Conservation (phyloP, 2,329 filamentous ascomycete genomes). For the Xylaria sp. region DNA sequence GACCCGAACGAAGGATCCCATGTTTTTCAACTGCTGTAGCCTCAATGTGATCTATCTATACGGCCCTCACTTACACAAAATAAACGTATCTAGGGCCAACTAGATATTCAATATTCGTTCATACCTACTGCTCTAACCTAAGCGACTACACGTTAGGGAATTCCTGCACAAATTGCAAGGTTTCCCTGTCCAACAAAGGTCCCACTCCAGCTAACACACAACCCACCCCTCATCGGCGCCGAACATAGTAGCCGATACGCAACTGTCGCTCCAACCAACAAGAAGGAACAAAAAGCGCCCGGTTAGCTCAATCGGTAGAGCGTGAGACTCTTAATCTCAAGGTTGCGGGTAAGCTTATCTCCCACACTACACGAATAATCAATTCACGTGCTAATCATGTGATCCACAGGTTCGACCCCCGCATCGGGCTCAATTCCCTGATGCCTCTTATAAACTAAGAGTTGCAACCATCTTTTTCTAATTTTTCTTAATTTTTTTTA, state of each 20-base stretch:
- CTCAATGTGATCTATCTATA: not conserved
- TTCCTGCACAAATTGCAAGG: not conserved
- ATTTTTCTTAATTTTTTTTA: not conserved
- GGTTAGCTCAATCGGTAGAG: conserved; percentile 79
- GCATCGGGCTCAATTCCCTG: conserved; percentile 40
- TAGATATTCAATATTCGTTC: no score
- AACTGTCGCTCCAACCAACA: not conserved
- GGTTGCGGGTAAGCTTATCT: conserved; percentile 46
- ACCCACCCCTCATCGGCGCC: not conserved
- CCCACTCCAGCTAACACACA: not conserved
- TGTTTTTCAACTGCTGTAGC: not conserved
- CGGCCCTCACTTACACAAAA: no score
- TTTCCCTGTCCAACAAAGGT: no score
- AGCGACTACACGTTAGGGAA: not conserved
- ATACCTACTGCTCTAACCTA: no score
- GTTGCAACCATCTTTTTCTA: conserved; percentile 27
- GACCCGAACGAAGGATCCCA: conserved; percentile 1
- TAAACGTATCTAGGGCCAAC: no score
- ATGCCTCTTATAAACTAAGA: conserved; percentile 28
- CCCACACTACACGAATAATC: not conserved
- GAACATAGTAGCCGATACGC: not conserved
- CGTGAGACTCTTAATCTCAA: conserved; percentile 73
- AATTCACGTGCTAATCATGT: not conserved
- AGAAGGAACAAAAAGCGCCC: conserved; percentile 51
- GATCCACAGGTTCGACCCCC: conserved; percentile 35